Evolutionary conservation across 2,329 filamentous ascomycete species (phyloP).

Genomic region (Hirsutella minnesotensis): DNA sequence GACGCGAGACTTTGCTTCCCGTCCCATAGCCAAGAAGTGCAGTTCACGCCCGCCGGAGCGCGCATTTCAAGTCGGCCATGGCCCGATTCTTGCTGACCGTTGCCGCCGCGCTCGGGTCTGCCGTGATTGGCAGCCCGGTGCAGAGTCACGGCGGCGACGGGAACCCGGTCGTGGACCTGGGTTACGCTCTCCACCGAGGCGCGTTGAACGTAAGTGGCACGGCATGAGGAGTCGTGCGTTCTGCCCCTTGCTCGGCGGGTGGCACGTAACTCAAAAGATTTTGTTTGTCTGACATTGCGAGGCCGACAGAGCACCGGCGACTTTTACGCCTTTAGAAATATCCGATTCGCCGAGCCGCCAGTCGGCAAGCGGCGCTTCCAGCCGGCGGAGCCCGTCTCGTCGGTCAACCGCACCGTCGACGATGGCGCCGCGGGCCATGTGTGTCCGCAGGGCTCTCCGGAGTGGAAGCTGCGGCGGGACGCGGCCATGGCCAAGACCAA

Average conservation of each 20-base stretch:
- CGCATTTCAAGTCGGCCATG: neutral
- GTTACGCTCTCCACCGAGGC: constrained; percentile 7
- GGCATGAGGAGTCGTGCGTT: too few relatives aligned
- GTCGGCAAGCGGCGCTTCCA: constrained; percentile 19
- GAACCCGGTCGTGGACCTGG: constrained; percentile 5
- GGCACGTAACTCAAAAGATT: too few relatives aligned
- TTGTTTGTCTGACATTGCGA: too few relatives aligned
- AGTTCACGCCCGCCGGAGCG: too few relatives aligned
- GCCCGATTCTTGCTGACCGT: neutral
- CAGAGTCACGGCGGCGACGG: neutral
- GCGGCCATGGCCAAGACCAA: neutral
- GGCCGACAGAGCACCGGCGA: constrained; percentile 12
- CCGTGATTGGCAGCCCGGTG: neutral
- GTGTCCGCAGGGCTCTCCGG: constrained; percentile 14
- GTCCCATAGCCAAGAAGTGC: too few relatives aligned
- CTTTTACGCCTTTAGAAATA: constrained; percentile 24
- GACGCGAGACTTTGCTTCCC: too few relatives aligned
- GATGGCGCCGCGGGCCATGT: constrained; percentile 10
- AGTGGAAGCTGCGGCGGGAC: constrained; percentile 5
- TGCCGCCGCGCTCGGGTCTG: neutral
- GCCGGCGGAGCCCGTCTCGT: constrained; percentile 13
- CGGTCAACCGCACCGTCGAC: constrained; percentile 16
- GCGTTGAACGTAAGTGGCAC: constrained; percentile 1
- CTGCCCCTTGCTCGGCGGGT: too few relatives aligned
- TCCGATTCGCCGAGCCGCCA: constrained; percentile 22